Percentiles rank a stretch among this genome's conserved stretches.
Evolutionary conservation across 345 rosid species (phyloP).

Genomic region (Eucalyptus pauciflora): DNA sequence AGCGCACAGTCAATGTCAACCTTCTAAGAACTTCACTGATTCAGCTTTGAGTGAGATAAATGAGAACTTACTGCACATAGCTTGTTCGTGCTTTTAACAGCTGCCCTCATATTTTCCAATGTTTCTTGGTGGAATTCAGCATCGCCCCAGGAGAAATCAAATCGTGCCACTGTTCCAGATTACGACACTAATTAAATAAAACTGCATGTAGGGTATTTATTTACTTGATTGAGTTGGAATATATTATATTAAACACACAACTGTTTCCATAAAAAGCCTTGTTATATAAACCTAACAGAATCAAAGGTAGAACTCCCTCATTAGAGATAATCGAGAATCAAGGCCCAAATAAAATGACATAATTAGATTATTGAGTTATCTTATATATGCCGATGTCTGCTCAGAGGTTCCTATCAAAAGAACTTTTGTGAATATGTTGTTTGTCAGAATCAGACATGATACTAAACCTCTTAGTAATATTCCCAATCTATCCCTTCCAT

Average conservation of each 20-base stretch:
- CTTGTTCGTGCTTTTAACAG: slow-evolving; percentile 46
- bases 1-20: not conserved
- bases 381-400: not conserved
- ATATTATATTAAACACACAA: not conserved
- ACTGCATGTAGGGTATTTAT: not conserved
- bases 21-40: not conserved
- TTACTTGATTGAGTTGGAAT: not conserved
- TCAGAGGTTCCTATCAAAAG: not conserved
- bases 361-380: not conserved
- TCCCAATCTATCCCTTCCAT: not conserved
- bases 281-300: not conserved
- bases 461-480: not conserved
- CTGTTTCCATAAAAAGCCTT: not conserved
- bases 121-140: slow-evolving; percentile 57
- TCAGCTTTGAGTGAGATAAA: not conserved
- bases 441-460: not conserved
- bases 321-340: not conserved
- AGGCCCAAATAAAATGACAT: not conserved
- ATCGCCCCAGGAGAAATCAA: slow-evolving; percentile 73
- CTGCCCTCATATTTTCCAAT: slow-evolving; percentile 44
- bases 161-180: slow-evolving; percentile 39
- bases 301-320: not conserved
- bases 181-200: not conserved
- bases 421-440: not conserved
- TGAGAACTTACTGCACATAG: slow-evolving; percentile 52